Evolutionary conservation across 345 rosid genomes (phyloP), one percentile per base, ranked within the genome.

Genomic region (Eutrema japonicum): DNA sequence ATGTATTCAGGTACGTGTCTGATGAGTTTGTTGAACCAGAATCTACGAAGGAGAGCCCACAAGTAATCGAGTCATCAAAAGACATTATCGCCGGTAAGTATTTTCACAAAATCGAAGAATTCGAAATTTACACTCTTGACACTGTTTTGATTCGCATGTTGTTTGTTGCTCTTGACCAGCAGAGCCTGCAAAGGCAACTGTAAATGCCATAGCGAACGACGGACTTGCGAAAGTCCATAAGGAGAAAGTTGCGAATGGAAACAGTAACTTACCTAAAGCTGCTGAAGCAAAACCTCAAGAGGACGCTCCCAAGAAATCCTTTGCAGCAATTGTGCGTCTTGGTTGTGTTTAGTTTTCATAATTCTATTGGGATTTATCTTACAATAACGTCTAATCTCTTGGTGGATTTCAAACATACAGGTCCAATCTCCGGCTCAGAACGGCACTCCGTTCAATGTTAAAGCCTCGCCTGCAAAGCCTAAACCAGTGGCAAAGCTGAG

Each of bases 1-100:
- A 92, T 80, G 77, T 84, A 22, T 84, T 92, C 58, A 87, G 93
- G 78, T 88, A 76, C 11, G 75, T 86, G 54, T 83, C 85, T 42
- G 85, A 77, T 10, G 67, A 43, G 5, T 71, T 77, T 74, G 33
- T 65, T 50, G 71, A 47, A 16, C 82, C 48, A 47, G 51, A 60
- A 41, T 63, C 59, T 63, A 73, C 45, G 11, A 67, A 74, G 51
- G 80, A 62, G 71, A 61, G 32, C 47, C 51, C 52, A 37, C 66
- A 73, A 64, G 83, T 79, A 3, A 43, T 22, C 12, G 16, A 53
- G 49, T 22, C 26, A 18, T 35, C 72, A 9, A 48, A 30, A 46
- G 37, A 35, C 36, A 8, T 9, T 35, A 11, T 48, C 11, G 14
- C 12, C 5, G 32, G 68, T 58, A 43, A 42, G 56, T 53, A 5